Evolutionary conservation across 1,139 yeast genomes (phyloP), one percentile per base, ranked within the genome.

Genomic region (Lodderomyces oxycetoniae): DNA sequence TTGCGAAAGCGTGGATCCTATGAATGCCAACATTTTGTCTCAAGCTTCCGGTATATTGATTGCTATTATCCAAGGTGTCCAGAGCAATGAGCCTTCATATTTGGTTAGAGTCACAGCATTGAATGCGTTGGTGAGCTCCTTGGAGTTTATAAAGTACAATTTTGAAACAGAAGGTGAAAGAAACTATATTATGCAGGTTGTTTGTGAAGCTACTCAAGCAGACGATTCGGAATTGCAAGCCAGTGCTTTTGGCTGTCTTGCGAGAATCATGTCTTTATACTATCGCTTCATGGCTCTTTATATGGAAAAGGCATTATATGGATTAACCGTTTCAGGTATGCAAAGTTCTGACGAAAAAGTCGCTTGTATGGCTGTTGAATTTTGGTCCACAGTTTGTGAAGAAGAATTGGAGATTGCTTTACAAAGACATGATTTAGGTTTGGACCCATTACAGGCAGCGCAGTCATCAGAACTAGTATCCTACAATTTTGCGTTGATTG

Each of bases 321-420:
- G 89, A 11, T 72, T 91, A 42, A 89, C 97, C 2, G 89, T 89
- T 30, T 67, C 79, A 20, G 97, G 97, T 27, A 91, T 91, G 96
- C 84, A 82, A 59, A 80, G 89, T 41, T 57, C 67, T 22, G 86
- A 87, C 59, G 95, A 86, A 53, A 77, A 77, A 50, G 97, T 91
- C 23, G 86, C 96, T 1, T 87, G 96, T 57, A 89, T 91, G 96
- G 97, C 98, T 17, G 94, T 91, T 35, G 98, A 91, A 63, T 91
- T 91, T 57, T 91, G 98, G 98, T 80, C 93, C 40, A 87, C 97
- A 19, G 93, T 91, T 14, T 88, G 97, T 63, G 98, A 91, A 63
- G 96, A 85, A 55, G 98, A 93, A 59, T 71, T 85, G 44, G 96
- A 86, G 44, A 79, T 86, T 41, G 75, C 80, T 11, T 61, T 78